Percentiles rank a stretch among this genome's conserved stretches.
Conservation (phyloP, 768 basidiomycete species). For the Tremella yokohamensis region DNA sequence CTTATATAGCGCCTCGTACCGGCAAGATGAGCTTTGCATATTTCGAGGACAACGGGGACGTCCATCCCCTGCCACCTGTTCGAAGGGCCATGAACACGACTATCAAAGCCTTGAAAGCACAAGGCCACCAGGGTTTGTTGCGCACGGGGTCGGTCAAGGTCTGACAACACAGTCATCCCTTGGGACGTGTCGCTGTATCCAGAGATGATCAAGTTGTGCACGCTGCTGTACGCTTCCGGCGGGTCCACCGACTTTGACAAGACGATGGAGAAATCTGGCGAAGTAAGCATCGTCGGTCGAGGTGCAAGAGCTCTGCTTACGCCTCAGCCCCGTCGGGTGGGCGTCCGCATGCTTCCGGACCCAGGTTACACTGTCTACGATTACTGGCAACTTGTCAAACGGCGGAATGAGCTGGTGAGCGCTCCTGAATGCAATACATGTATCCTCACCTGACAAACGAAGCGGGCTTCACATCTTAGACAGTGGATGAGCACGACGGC, state of each 20-base stretch:
- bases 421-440: background rate
- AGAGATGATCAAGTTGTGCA: background rate
- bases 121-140: constrained; percentile 1
- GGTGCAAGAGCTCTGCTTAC: background rate
- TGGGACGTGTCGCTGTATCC: background rate
- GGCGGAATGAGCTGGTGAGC: background rate
- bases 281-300: background rate
- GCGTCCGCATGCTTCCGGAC: constrained; percentile 4
- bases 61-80: background rate
- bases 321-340: background rate
- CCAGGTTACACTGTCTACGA: constrained; percentile 4
- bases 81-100: background rate
- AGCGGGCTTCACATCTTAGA: background rate
- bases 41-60: constrained; percentile 4
- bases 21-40: background rate
- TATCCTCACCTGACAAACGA: too few species aligned
- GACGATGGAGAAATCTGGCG: constrained; percentile 7
- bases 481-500: constrained; percentile 1
- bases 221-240: background rate
- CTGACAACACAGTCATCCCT: background rate
- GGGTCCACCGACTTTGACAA: constrained; percentile 5
- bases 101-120: background rate
- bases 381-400: constrained; percentile 4
- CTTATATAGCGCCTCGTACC: background rate
- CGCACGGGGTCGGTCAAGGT: background rate